Evolutionary conservation across 2,329 filamentous ascomycete genomes (phyloP).

Genomic region (Monosporascus sp.): DNA sequence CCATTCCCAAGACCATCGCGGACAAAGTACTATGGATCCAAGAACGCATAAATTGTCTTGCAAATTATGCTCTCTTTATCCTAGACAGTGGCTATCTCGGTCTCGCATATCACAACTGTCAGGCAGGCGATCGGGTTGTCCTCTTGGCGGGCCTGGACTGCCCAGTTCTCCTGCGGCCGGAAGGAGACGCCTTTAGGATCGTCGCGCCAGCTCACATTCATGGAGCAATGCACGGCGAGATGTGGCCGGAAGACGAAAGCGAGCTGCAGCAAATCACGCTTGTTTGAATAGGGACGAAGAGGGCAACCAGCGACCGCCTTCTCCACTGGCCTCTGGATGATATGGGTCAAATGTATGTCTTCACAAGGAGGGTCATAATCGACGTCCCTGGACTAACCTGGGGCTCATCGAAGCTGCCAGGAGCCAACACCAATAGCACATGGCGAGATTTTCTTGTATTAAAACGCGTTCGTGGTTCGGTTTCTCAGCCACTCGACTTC

Average conservation of each 20-base stretch:
- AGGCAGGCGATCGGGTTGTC: slow-evolving; percentile 1
- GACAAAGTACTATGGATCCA: neutral
- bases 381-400: too few relatives aligned
- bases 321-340: too few relatives aligned
- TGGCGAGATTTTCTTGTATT: too few relatives aligned
- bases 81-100: slow-evolving; percentile 4
- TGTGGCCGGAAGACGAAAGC: slow-evolving; percentile 3
- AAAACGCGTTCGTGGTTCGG: too few relatives aligned
- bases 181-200: neutral
- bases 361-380: too few relatives aligned
- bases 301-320: neutral
- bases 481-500: too few relatives aligned
- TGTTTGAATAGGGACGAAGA: neutral
- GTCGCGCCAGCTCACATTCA: slow-evolving; percentile 3
- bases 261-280: slow-evolving; percentile 4
- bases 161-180: slow-evolving; percentile 1
- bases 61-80: slow-evolving; percentile 1
- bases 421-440: too few relatives aligned
- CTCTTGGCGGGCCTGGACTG: slow-evolving; percentile 1
- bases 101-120: neutral
- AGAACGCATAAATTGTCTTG: rapidly evolving
- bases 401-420: too few relatives aligned
- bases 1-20: too few relatives aligned
- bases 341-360: too few relatives aligned
- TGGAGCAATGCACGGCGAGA: slow-evolving; percentile 4